Evolutionary conservation across 1,284 basidiomycete species (phyloP).

Genomic region (Takashimella koratensis): DNA sequence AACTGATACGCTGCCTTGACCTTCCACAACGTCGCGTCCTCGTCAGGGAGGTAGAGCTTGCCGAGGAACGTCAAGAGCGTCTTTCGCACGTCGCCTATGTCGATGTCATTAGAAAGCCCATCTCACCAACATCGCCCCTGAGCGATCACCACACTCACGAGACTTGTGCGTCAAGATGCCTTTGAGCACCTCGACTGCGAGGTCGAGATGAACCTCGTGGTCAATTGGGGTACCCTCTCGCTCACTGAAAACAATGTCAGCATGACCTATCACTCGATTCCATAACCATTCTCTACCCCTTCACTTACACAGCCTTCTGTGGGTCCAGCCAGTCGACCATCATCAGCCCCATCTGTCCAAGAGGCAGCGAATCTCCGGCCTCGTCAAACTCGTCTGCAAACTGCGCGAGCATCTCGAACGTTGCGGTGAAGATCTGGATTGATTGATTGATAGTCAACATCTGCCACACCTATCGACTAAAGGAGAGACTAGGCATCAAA

Average conservation of each 20-base stretch:
- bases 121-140: conserved; percentile 16
- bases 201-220: conserved; percentile 66
- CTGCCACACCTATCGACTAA: too few relatives aligned
- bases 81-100: conserved; percentile 72
- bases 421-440: conserved; percentile 76
- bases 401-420: conserved; percentile 64
- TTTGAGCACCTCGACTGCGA: conserved; percentile 71
- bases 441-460: background rate
- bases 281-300: conserved; percentile 3
- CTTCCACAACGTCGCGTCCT: conserved; percentile 55
- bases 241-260: conserved; percentile 42
- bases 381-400: conserved; percentile 66
- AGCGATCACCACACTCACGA: conserved; percentile 19
- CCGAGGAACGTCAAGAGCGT: conserved; percentile 71
- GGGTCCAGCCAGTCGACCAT: conserved; percentile 94
- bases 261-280: too few relatives aligned
- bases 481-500: conserved; percentile 2
- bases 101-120: conserved; percentile 25
- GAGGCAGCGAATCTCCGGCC: conserved; percentile 73
- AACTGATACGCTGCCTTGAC: conserved; percentile 63
- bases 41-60: conserved; percentile 70
- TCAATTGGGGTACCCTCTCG: conserved; percentile 48
- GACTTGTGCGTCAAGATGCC: conserved; percentile 46
- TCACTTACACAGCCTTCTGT: conserved; percentile 65
- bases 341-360: conserved; percentile 75